A percentile compares a stretch with the other conserved stretches of the same genome.
Conservation (phyloP, 768 basidiomycete genomes). For the Multifurca ochricompacta region DNA sequence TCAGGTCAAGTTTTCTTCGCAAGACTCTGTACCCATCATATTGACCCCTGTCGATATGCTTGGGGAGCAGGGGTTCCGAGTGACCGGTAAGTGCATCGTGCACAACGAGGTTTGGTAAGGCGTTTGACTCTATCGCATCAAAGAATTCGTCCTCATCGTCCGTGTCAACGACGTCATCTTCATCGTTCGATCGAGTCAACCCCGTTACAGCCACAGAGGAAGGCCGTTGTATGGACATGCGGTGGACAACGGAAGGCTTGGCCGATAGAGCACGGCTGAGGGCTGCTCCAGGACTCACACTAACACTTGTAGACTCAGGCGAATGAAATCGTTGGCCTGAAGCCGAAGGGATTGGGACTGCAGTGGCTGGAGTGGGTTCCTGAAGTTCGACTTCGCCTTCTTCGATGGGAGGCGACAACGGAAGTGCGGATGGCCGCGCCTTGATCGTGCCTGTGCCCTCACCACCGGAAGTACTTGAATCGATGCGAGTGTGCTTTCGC, state of each 20-base stretch:
- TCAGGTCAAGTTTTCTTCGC: conserved; percentile 52
- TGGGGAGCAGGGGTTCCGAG: conserved; percentile 28
- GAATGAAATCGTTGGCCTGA: neutral
- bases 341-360: neutral
- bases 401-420: conserved; percentile 8
- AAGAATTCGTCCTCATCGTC: conserved; percentile 96
- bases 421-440: conserved; percentile 16
- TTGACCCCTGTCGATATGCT: conserved; percentile 34
- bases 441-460: conserved; percentile 19
- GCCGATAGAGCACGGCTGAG: conserved; percentile 5
- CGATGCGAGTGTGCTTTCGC: conserved; percentile 46
- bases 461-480: conserved; percentile 25
- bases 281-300: neutral
- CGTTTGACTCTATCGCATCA: conserved; percentile 86
- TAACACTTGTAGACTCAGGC: neutral
- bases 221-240: conserved; percentile 12
- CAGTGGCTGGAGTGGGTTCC: conserved; percentile 5
- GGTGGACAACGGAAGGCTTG: neutral
- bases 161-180: conserved; percentile 37
- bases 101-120: conserved; percentile 67
- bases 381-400: conserved; percentile 8
- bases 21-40: conserved; percentile 66
- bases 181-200: conserved; percentile 18
- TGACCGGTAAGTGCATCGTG: conserved; percentile 53
- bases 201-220: neutral